These are phyloP conservation scores for Aspergillus niger DNA, from an alignment of 2,329 filamentous ascomycete genomes.

Conservation along the genomic window DNA sequence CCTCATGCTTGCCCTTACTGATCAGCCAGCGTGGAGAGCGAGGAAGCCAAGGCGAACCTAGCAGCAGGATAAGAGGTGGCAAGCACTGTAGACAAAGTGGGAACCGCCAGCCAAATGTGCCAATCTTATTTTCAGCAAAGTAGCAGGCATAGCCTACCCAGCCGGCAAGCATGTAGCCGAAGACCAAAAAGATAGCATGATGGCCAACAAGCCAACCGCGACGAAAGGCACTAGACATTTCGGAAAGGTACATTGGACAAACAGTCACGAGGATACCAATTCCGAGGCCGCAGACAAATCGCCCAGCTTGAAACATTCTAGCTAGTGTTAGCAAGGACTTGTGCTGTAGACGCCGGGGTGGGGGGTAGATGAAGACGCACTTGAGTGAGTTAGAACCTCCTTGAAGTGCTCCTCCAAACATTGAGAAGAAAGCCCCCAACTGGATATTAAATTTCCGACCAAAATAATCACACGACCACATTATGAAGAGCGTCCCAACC, in stretches of 20 bases:
- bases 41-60: conserved; percentile 47
- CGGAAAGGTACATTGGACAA: conserved; percentile 50
- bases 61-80: conserved; percentile 43
- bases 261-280: conserved; percentile 48
- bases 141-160: conserved; percentile 52
- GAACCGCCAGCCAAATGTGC: conserved; percentile 50
- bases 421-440: conserved; percentile 46
- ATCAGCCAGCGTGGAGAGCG: conserved; percentile 55
- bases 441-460: conserved; percentile 52
- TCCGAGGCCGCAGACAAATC: conserved; percentile 46
- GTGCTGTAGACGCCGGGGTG: background rate
- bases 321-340: conserved; percentile 7
- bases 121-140: conserved; percentile 39
- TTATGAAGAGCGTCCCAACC: conserved; percentile 51
- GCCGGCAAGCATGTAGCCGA: conserved; percentile 49
- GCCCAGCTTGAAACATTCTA: conserved; percentile 50
- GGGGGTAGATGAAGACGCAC: conserved; percentile 28
- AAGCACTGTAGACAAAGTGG: conserved; percentile 47
- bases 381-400: conserved; percentile 48
- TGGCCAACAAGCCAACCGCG: conserved; percentile 51
- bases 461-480: conserved; percentile 52
- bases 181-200: conserved; percentile 51
- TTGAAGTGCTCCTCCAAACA: conserved; percentile 53
- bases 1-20: conserved; percentile 47
- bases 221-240: conserved; percentile 44